Conservation (phyloP, 768 basidiomycete species). For the Lactifluus piperatus region DNA sequence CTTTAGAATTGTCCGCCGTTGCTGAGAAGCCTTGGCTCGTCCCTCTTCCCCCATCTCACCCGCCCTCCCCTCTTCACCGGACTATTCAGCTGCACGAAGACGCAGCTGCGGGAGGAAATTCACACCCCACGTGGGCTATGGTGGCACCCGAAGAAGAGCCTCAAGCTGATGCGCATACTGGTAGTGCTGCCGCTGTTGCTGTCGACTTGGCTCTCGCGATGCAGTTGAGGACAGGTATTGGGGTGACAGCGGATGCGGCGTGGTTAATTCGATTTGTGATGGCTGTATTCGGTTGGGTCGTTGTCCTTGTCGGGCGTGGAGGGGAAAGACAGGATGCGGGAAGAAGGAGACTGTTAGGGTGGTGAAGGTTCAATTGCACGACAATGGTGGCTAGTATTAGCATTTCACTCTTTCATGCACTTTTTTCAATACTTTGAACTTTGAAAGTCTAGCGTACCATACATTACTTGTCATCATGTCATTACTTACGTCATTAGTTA, state of each 20-base stretch:
- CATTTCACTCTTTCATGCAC: no score
- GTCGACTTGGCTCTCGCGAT: conserved; percentile 66
- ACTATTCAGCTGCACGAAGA: conserved; percentile 9
- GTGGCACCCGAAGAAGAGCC: conserved; percentile 12
- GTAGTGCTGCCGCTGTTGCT: conserved; percentile 33
- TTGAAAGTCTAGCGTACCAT: not conserved
- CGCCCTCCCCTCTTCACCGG: conserved; percentile 23
- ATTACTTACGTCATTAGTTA: conserved; percentile 1
- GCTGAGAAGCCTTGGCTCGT: conserved; percentile 15
- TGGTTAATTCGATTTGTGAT: conserved; percentile 77
- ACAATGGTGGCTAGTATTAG: no score
- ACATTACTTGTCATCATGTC: not conserved
- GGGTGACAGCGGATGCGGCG: conserved; percentile 61
- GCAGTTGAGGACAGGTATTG: conserved; percentile 68
- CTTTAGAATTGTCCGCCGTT: conserved; percentile 5
- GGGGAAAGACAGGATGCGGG: conserved; percentile 7
- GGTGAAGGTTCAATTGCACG: not conserved
- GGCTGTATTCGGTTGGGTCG: conserved; percentile 73
- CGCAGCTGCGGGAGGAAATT: not conserved
- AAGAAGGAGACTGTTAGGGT: conserved; percentile 4
- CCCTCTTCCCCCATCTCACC: conserved; percentile 18
- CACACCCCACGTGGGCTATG: conserved; percentile 8
- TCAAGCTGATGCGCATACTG: conserved; percentile 26
- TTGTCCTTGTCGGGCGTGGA: conserved; percentile 36
- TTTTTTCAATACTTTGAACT: not conserved